Percentiles rank a stretch among this genome's conserved stretches.
phyloP scores from a whole-genome alignment of 441 rosid genomes.

The Metrosideros polymorpha region DNA sequence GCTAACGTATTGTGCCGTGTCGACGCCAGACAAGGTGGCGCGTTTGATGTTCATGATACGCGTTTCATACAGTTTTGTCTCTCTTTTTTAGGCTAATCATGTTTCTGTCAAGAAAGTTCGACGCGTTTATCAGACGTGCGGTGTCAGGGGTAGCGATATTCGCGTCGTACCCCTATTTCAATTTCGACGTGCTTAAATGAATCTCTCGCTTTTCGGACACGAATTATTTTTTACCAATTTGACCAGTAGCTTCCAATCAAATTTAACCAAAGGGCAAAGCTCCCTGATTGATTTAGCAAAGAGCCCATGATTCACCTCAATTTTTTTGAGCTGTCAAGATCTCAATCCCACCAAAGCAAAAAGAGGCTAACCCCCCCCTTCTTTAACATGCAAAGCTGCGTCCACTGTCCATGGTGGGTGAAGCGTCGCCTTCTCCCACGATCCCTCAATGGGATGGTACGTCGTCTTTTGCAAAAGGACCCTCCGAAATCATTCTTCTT shows the following conservation, averaged over 20 bases:
- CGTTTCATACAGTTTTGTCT: background rate
- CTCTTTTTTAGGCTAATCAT: background rate
- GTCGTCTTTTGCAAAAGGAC: background rate
- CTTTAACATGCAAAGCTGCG: background rate
- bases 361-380: background rate
- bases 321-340: background rate
- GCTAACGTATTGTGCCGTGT: rapidly evolving
- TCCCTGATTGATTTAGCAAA: background rate
- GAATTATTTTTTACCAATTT: background rate
- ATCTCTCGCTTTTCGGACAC: background rate
- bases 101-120: too few relatives aligned
- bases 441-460: background rate
- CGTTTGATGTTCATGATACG: background rate
- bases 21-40: rapidly evolving
- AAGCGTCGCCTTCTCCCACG: background rate
- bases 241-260: background rate
- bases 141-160: too few relatives aligned
- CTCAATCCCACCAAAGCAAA: background rate
- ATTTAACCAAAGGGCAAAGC: background rate
- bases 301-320: background rate
- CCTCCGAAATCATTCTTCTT: background rate
- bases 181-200: background rate
- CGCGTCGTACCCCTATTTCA: background rate
- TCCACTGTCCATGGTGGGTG: background rate
- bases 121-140: too few relatives aligned